Conservation (phyloP, 108 stramenopile genomes). For the Nitzschia inconspicua region DNA sequence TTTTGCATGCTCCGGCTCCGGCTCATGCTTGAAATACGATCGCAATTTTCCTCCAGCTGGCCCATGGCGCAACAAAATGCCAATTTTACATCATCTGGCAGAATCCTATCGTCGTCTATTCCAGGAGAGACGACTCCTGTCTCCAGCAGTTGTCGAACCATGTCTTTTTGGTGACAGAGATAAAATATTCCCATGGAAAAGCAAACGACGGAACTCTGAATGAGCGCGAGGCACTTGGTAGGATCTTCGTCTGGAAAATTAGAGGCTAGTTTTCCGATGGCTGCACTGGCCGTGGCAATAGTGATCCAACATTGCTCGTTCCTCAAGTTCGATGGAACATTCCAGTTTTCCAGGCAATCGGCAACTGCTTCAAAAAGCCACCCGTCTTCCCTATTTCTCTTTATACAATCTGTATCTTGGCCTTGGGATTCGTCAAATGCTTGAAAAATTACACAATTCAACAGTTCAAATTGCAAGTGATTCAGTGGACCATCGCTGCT, state of each 20-base stretch:
- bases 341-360: background rate
- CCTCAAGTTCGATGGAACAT: background rate
- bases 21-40: background rate
- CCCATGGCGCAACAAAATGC: background rate
- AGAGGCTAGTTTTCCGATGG: background rate
- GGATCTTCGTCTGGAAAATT: constrained; percentile 3
- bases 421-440: background rate
- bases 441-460: background rate
- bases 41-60: background rate
- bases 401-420: background rate
- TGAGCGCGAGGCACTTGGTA: background rate
- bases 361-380: background rate
- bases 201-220: background rate
- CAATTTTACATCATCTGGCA: no score
- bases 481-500: background rate
- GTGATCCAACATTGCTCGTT: background rate
- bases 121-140: no score
- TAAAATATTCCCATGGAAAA: no score
- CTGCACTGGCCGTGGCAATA: background rate
- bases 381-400: background rate
- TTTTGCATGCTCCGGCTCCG: constrained; percentile 3
- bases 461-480: background rate
- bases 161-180: no score
- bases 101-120: no score
- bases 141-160: no score